Base-by-base conservation (phyloP, 805 yeast species). In the Candida loeiensis region DNA sequence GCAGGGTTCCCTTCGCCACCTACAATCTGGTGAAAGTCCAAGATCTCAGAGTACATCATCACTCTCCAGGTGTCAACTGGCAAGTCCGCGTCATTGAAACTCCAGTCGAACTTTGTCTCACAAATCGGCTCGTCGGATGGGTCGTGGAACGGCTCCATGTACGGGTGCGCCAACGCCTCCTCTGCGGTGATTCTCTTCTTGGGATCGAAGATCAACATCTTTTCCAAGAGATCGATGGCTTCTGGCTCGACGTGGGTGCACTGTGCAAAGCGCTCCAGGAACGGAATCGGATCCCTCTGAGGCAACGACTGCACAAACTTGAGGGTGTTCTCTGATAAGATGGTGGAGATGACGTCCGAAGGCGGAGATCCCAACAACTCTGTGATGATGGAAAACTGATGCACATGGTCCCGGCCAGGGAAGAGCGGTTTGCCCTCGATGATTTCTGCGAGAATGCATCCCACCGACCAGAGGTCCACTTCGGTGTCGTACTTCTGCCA, bases 1-100 rank as follows among this genome's bases (percentile, higher is more conserved):
- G 4, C 27, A 7, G 21, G 49, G n/a, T 17, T 22, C 8, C 46
- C 52, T 18, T 44, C 57, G 21, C 51, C 58, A 19, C 71, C 84
- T 31, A 82, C 90, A 44, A 85, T 86, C 61, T 89, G 95, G 64
- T 91, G 98, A 76, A 89, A 91, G 61, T 91, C 97, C 50, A 93
- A 72, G 46, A 91, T 93, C 66, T 91, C 99, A 39, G 95, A 84
- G 66, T 93, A 93, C 96, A 93, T 91, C 98, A 93, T 91, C 14
- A 89, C 95, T 68, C 95, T 81, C 99, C 99, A 91, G 11, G 96
- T 88, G 56, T 93, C 98, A 13, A 93, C 93, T 3, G 98, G 97
- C 53, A 91, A 74, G 63, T 91, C 99, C 0, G 96, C 98, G 53
- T 95, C 98, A 61, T 93, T 91, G 64, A 91, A 91, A 55, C 93